Conservation (phyloP, 2,329 filamentous ascomycete genomes). For the Beauveria scarabaeidicola region DNA sequence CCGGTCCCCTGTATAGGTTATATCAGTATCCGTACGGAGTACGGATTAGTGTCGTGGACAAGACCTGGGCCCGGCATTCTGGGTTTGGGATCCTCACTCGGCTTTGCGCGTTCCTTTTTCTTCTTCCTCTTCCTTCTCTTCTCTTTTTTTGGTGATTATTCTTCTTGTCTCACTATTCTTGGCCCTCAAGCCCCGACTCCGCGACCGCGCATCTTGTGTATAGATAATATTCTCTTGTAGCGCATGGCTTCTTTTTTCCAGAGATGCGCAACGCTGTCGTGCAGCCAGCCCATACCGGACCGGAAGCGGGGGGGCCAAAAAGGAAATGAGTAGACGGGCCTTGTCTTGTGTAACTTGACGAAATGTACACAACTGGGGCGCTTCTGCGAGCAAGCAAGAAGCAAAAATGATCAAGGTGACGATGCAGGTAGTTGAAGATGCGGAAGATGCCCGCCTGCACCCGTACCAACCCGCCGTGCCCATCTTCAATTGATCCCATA, state of each 20-base stretch:
- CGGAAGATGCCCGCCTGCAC: background rate
- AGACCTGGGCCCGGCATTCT: background rate
- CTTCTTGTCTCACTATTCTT: background rate
- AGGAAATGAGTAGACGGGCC: background rate
- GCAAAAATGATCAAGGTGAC: background rate
- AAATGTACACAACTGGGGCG: background rate
- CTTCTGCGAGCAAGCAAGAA: background rate
- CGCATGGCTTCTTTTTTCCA: background rate
- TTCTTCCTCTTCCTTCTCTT: background rate
- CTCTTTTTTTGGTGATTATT: background rate
- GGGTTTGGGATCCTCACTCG: background rate
- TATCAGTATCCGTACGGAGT: too few relatives aligned
- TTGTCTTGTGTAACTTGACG: background rate
- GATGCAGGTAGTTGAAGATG: background rate
- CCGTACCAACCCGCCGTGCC: background rate
- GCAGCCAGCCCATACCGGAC: background rate
- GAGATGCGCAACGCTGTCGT: background rate
- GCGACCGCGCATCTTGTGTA: background rate
- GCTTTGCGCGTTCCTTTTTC: background rate
- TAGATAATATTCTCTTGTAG: too few relatives aligned
- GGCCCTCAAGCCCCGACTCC: background rate
- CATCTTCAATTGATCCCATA: background rate
- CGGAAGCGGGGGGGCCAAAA: background rate
- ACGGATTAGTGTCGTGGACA: background rate
- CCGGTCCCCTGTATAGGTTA: background rate